phyloP scores from a whole-genome alignment of 2,329 filamentous ascomycete genomes.

The Graphilbum fragrans region DNA sequence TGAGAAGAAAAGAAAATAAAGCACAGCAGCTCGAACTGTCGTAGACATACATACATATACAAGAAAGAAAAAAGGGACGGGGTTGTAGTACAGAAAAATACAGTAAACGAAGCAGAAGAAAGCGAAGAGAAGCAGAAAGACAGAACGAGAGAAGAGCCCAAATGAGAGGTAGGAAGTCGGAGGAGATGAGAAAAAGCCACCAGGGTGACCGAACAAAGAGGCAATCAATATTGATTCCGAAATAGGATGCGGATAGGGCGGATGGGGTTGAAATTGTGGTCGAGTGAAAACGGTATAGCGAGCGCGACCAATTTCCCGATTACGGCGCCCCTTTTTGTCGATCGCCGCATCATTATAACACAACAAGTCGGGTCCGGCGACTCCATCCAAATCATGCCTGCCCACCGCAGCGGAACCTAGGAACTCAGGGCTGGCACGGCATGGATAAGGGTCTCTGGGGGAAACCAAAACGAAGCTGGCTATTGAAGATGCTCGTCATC shows the following conservation, averaged over 20 bases:
- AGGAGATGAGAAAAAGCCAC: not conserved
- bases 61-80: too few relatives aligned
- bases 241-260: not conserved
- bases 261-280: not conserved
- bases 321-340: constrained; percentile 5
- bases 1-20: not conserved
- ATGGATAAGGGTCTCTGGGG: too few relatives aligned
- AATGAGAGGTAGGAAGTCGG: not conserved
- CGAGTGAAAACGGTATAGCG: constrained; percentile 5
- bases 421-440: too few relatives aligned
- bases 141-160: not conserved
- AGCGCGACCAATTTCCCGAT: constrained; percentile 1
- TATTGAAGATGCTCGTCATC: too few relatives aligned
- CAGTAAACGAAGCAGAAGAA: not conserved
- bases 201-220: too few relatives aligned
- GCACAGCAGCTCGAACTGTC: not conserved
- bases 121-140: not conserved
- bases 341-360: constrained; percentile 3
- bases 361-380: too few relatives aligned
- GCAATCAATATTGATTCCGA: too few relatives aligned
- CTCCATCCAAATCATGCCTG: too few relatives aligned
- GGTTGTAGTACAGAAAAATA: not conserved
- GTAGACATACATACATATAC: not conserved
- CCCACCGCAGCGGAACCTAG: too few relatives aligned
- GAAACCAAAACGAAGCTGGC: too few relatives aligned